phyloP scores from a whole-genome alignment of 1,284 basidiomycete genomes.

The Ganoderma lucidum region DNA sequence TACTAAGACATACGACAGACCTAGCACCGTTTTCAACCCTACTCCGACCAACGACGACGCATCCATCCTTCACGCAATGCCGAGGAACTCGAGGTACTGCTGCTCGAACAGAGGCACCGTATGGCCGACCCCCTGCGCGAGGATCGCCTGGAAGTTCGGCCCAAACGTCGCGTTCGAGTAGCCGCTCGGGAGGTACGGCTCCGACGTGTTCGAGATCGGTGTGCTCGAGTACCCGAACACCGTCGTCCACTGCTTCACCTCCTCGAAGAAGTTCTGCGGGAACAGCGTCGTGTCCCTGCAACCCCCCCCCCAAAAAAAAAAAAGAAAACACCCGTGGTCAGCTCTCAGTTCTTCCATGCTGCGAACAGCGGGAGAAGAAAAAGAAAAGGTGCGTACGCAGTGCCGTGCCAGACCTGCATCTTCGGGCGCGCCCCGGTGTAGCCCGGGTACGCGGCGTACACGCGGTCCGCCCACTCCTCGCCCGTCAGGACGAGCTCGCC shows the following conservation, averaged over 20 bases:
- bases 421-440: constrained; percentile 60
- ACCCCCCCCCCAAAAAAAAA: not conserved
- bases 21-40: not conserved
- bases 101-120: constrained; percentile 39
- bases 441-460: constrained; percentile 54
- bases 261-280: constrained; percentile 59
- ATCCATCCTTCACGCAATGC: constrained; percentile 19
- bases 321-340: no score
- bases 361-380: not conserved
- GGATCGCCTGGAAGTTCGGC: constrained; percentile 54
- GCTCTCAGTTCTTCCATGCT: not conserved
- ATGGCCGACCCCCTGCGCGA: constrained; percentile 53
- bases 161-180: constrained; percentile 57
- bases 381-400: constrained; percentile 45
- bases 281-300: constrained; percentile 57
- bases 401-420: constrained; percentile 64
- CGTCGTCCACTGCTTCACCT: constrained; percentile 46
- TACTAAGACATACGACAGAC: not conserved
- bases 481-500: constrained; percentile 55
- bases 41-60: not conserved
- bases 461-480: constrained; percentile 58
- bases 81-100: constrained; percentile 32
- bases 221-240: constrained; percentile 25
- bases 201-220: constrained; percentile 44
- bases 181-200: constrained; percentile 38